phyloP scores from a whole-genome alignment of 176 grass and related monocot genomes.

The Canna indica region DNA sequence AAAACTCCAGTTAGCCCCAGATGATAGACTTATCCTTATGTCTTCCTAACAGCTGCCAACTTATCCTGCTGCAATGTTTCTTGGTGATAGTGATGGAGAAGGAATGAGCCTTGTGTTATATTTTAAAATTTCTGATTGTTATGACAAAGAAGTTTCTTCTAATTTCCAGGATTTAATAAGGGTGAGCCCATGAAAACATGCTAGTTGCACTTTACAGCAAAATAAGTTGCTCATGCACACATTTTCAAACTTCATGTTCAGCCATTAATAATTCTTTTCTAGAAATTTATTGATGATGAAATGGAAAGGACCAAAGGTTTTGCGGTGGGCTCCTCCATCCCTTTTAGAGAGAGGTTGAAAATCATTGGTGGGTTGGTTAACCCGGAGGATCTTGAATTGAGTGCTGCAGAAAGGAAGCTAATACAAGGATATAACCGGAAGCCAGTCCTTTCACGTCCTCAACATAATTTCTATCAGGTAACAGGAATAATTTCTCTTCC shows the following conservation, averaged over 20 bases:
- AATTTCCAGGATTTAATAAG: conserved; percentile 76
- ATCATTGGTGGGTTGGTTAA: conserved; percentile 89
- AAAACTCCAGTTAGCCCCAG: neutral
- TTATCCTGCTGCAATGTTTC: conserved; percentile 94
- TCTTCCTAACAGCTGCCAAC: conserved; percentile 61
- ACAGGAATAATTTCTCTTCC: neutral
- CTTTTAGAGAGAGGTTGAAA: conserved; percentile 80
- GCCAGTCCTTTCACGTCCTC: conserved; percentile 86
- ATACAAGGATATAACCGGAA: conserved; percentile 89
- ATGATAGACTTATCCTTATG: conserved; percentile 1
- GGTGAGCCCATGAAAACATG: conserved; percentile 22
- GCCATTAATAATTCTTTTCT: conserved; percentile 1
- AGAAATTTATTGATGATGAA: conserved; percentile 81
- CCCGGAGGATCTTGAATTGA: conserved; percentile 76
- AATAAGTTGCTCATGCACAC: neutral
- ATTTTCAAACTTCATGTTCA: neutral
- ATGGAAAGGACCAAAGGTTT: conserved; percentile 75
- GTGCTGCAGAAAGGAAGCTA: conserved; percentile 72
- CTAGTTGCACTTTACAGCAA: neutral
- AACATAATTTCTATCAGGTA: conserved; percentile 88
- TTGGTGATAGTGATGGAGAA: conserved; percentile 82
- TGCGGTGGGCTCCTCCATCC: conserved; percentile 40
- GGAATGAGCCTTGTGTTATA: conserved; percentile 85
- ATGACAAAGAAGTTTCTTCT: conserved; percentile 84
- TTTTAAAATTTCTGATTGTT: conserved; percentile 82